Conservation (phyloP, 768 basidiomycete species). For the Boletus reticulatus region DNA sequence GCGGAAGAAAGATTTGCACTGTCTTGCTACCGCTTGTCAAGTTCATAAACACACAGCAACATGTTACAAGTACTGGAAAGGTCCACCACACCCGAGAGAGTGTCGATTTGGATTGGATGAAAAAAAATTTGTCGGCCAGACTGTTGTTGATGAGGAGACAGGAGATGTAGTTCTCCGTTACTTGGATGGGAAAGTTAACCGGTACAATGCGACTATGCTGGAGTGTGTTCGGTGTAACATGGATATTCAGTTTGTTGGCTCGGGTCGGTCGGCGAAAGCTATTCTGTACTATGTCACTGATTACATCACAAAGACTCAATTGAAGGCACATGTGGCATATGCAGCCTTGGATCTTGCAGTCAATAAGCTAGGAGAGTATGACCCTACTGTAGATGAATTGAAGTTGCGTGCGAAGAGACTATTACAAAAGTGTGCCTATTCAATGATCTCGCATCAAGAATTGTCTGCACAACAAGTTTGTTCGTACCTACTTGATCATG, state of each 20-base stretch:
- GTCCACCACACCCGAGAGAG: neutral
- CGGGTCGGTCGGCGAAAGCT: accelerated
- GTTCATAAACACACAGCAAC: neutral
- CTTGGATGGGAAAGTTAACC: neutral
- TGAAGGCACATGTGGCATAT: neutral
- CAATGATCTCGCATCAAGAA: neutral
- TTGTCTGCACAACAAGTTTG: neutral
- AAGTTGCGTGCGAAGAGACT: neutral
- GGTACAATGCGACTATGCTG: neutral
- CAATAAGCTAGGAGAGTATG: neutral
- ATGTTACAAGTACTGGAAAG: neutral
- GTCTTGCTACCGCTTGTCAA: neutral
- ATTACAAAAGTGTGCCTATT: neutral
- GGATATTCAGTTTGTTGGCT: too few species aligned
- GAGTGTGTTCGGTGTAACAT: neutral
- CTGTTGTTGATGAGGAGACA: neutral
- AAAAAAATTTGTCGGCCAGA: neutral
- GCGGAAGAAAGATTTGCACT: neutral
- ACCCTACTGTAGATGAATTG: neutral
- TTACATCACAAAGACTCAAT: neutral
- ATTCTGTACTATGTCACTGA: neutral
- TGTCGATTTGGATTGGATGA: neutral
- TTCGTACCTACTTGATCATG: neutral
- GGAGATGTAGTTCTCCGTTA: neutral
- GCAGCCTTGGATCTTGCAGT: neutral